Evolutionary conservation across 2,329 filamentous ascomycete species (phyloP).

Genomic region (Beauveria pseudobassiana): DNA sequence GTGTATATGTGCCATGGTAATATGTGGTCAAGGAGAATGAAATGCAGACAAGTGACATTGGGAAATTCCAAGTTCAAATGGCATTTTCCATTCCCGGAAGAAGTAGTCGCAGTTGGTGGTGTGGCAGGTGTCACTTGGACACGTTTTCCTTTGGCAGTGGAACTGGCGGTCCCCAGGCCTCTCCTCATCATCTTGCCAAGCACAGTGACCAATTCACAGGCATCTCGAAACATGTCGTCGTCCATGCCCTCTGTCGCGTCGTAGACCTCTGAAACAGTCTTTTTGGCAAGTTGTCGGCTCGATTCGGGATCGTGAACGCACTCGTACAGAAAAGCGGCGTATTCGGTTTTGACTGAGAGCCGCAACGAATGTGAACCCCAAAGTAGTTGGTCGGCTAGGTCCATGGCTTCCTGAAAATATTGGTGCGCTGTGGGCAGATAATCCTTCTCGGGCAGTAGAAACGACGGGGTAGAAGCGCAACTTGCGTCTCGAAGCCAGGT

Average conservation of each 20-base stretch:
- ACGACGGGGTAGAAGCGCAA: constrained; percentile 50
- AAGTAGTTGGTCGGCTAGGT: constrained; percentile 66
- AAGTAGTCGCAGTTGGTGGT: background rate
- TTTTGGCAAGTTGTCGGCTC: constrained; percentile 69
- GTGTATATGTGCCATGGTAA: background rate
- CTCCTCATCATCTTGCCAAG: constrained; percentile 85
- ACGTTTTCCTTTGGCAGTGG: constrained; percentile 3
- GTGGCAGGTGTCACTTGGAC: constrained; percentile 23
- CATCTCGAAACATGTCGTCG: constrained; percentile 90
- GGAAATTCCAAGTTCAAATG: background rate
- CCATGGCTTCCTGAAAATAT: constrained; percentile 72
- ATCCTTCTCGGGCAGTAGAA: constrained; percentile 70
- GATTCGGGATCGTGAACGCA: constrained; percentile 75
- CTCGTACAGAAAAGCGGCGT: constrained; percentile 87
- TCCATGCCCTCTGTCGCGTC: constrained; percentile 87
- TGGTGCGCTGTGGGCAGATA: constrained; percentile 76
- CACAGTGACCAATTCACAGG: constrained; percentile 78
- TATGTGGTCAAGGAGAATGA: background rate
- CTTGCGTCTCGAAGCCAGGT: constrained; percentile 42
- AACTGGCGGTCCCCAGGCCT: constrained; percentile 38
- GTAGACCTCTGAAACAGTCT: constrained; percentile 85
- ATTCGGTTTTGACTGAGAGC: constrained; percentile 85
- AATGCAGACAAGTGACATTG: no score
- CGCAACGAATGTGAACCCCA: constrained; percentile 86
- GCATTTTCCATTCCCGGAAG: background rate